Base-by-base conservation (phyloP, 805 yeast species). In the Tetrapisispora fleetii region DNA sequence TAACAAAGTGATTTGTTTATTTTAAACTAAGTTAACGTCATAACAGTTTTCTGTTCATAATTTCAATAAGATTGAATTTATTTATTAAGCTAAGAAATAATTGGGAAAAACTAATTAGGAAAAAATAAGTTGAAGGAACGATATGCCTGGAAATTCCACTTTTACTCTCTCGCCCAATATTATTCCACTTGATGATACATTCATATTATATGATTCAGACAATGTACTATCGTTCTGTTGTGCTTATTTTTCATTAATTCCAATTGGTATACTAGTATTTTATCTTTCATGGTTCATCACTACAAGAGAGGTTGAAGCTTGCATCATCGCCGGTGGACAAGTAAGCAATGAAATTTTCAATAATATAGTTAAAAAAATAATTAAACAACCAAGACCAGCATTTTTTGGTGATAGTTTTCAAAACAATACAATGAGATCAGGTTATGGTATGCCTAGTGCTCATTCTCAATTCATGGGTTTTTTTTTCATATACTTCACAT, bases 401-500 rank as follows among this genome's bases (percentile, higher is more conserved):
- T 52, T 53, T 27, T 64, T 70, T 43, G 65, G 63, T 7, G 65
- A 65, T 7, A 52, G 60, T 3, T 61, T 70, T 41, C 72, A 69
- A 43, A 63, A 61, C 40, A 63, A 62, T 38, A 64, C 79, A 56
- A 24, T 73, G 40, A 65, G 78, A 50, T 73, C 84, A 53, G 81
- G 84, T 0, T 89, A 83, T 63, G 99, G 99, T 0, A 91, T 91
- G 97, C 99, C 99, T 0, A 81, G 90, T 47, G 96, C 99, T 1
- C 99, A 91, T 66, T 80, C 96, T 0, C 99, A 91, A 67, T 93
- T 90, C 65, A 85, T 91, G 89, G 95, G 95, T 2, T 93, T 80
- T 62, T 80, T 84, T 53, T 75, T 79, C n/a, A 69, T 75, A 8
- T 85, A 81, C 60, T 68, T 74, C 52, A 56, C 72, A 2, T 71